phyloP scores from a whole-genome alignment of 257 asterid genomes.

The Paraleonurus japonicus region DNA sequence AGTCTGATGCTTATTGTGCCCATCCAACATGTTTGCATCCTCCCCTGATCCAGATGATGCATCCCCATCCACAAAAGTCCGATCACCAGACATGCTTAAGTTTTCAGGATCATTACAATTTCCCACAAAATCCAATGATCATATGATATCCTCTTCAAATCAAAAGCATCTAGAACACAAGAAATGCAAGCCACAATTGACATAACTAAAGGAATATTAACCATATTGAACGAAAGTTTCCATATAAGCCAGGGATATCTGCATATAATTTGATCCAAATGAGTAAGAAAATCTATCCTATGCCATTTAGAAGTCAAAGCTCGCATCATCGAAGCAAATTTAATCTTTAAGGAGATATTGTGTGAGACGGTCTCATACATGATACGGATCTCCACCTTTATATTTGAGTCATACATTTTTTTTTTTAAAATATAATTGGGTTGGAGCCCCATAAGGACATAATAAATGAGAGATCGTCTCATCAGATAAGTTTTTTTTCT shows the following conservation, averaged over 20 bases:
- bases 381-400: no score
- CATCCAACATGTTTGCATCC: slow-evolving; percentile 71
- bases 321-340: not conserved
- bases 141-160: slow-evolving; percentile 21
- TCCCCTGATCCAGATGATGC: slow-evolving; percentile 90
- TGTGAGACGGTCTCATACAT: no score
- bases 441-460: no score
- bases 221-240: not conserved
- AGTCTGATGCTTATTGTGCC: slow-evolving; percentile 55
- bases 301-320: slow-evolving; percentile 17
- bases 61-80: slow-evolving; percentile 66
- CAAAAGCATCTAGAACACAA: slow-evolving; percentile 17
- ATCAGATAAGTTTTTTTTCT: not conserved
- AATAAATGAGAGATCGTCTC: no score
- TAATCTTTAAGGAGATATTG: not conserved
- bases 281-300: not conserved
- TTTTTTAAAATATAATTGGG: no score
- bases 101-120: slow-evolving; percentile 25
- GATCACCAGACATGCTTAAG: slow-evolving; percentile 71
- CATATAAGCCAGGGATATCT: not conserved
- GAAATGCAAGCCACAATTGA: slow-evolving; percentile 7
- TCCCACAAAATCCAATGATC: slow-evolving; percentile 11
- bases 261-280: not conserved
- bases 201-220: not conserved
- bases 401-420: no score